Evolutionary conservation across 345 rosid genomes (phyloP), one percentile per base, ranked within the genome.

Genomic region (Euclidium syriacum): DNA sequence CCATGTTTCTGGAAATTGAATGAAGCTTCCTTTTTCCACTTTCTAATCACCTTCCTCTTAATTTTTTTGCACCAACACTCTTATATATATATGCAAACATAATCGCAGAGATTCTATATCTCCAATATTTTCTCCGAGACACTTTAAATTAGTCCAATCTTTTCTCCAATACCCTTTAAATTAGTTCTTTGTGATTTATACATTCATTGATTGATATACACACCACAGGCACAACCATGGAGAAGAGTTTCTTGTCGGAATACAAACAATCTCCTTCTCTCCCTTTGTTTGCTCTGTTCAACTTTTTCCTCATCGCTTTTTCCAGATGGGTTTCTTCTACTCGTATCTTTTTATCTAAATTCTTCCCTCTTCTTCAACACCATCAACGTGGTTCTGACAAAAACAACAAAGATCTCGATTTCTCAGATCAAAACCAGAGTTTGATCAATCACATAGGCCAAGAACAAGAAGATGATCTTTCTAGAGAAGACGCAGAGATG

Each of bases 401-500:
- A 52, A 51, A 73, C 48, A 50, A n/a, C 72, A 80, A 65, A 52
- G 59, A 67, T 54, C 27, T 65, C 29, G 77, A 59, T 60, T 47
- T 58, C 26, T 24, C 44, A 20, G 6, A 22, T 58, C 65, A 55
- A 52, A 57, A 44, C 36, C 17, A 62, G 64, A 15, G 71, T 16
- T n/a, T 16, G 79, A 71, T 6, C n/a, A n/a, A n/a, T n/a, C n/a
- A n/a, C n/a, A n/a, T n/a, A n/a, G n/a, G n/a, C n/a, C n/a, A n/a
- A n/a, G n/a, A n/a, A n/a, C n/a, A n/a, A n/a, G 79, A 71, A 5
- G 78, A 35, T 33, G 64, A 34, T 30, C 23, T 86, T 1, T 42
- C 15, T 36, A 79, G 68, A 55, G 83, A 80, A 60, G 90, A 91
- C 51, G 80, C 75, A 53, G 86, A 80, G 81, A 62, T 48, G 74